Evolutionary conservation across 1,139 yeast species (phyloP), one percentile per base, ranked within the genome.

Genomic region (Protomyces macrosporus): DNA sequence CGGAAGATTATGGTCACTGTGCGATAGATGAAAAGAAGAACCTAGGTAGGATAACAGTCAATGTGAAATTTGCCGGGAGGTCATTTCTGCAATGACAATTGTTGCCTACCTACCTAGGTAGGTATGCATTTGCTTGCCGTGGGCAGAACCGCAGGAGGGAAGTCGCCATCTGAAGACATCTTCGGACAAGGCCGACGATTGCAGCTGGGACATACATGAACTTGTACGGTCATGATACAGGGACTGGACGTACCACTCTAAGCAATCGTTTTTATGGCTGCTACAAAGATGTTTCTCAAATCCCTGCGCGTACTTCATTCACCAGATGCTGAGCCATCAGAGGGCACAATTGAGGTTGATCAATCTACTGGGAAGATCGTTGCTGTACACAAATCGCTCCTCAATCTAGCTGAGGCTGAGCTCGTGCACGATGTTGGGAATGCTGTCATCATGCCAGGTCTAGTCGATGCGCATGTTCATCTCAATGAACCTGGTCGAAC

Each of bases 401-500:
- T 42, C 30, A 10, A 42, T 1, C 10, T 42, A 10, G 30, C 48
- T n/a, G 23, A n/a, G 6, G 39, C 34, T 6, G 55, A 35, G 16
- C 53, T 45, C 14, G 33, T 37, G n/a, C 35, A 16, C 7, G 55
- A 60, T 23, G 42, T 52, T 37, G 59, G 54, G 32, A 14, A 53
- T 9, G 33, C 45, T 14, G 62, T 58, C 36, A 80, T 91, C 10
- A 79, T 91, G 79, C 97, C 98, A 0, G 98, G 98, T 0, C 79
- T 91, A 48, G 96, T 91, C 1, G 98, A 91, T 72, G 82, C 96
- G 7, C 98, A 91, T 74, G 97, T 90, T 39, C 97, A 90, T 72
- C 78, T 90, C 70, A 90, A 90, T 74, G 97, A 90, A 75, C 97
- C 97, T 0, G 97, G 97, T 3, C 78, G 97, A 70, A 90, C 96